Evolutionary conservation across 768 basidiomycete species (phyloP).

Genomic region (Xerocomellus amylosporus): DNA sequence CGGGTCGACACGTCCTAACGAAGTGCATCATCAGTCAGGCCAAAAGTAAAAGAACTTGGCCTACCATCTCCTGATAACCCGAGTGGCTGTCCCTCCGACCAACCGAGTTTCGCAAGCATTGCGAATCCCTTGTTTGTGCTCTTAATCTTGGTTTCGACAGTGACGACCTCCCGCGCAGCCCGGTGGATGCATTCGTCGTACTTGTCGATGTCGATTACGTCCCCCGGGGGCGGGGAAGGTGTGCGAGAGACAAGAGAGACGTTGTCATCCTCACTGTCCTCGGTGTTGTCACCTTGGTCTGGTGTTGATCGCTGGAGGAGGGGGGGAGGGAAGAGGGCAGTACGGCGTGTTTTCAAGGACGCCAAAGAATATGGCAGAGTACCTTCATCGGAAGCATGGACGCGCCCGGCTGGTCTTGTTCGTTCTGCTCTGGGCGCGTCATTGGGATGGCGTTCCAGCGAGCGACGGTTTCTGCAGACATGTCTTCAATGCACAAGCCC

Average conservation of each 20-base stretch:
- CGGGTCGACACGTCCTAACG: conserved; percentile 74
- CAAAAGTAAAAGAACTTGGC: conserved; percentile 5
- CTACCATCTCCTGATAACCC: conserved; percentile 75
- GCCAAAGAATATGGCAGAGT: conserved; percentile 54
- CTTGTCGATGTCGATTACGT: conserved; percentile 56
- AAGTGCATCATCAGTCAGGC: neutral
- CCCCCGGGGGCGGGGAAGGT: conserved; percentile 59
- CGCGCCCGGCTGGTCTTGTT: conserved; percentile 20
- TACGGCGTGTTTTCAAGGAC: conserved; percentile 44
- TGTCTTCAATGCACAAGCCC: conserved; percentile 27
- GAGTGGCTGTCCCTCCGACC: conserved; percentile 75
- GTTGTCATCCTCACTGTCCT: conserved; percentile 60
- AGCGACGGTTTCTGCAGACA: conserved; percentile 65
- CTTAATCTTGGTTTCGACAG: conserved; percentile 79
- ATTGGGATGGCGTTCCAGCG: conserved; percentile 73
- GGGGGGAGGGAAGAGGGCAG: conserved; percentile 51
- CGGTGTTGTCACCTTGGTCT: conserved; percentile 34
- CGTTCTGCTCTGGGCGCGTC: conserved; percentile 32
- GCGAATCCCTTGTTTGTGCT: conserved; percentile 77
- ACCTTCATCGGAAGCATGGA: conserved; percentile 53
- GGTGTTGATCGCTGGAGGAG: conserved; percentile 62
- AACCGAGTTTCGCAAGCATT: conserved; percentile 78
- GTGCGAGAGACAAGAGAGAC: conserved; percentile 72
- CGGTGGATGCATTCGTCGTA: conserved; percentile 64
- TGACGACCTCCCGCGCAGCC: conserved; percentile 61